Evolutionary conservation across 2,329 filamentous ascomycete genomes (phyloP).

Genomic region (Apiospora rasikravindrae): DNA sequence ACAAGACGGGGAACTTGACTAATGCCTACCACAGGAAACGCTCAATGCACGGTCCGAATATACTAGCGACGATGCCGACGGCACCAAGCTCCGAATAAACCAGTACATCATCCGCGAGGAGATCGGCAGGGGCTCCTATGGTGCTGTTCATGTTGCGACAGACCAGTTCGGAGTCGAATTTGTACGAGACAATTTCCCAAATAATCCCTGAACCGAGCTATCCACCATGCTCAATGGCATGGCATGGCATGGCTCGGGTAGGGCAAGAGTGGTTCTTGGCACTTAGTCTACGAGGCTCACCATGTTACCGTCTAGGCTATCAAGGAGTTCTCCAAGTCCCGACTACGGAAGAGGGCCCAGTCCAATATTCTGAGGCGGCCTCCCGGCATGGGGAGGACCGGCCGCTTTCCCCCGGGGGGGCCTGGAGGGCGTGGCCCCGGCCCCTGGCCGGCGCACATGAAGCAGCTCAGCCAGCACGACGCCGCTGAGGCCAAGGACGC

Average conservation of each 20-base stretch:
- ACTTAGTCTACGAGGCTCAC: slow-evolving; percentile 3
- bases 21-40: slow-evolving; percentile 69
- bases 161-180: slow-evolving; percentile 94
- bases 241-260: background rate
- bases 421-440: slow-evolving; percentile 28
- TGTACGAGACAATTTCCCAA: slow-evolving; percentile 56
- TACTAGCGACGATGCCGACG: slow-evolving; percentile 86
- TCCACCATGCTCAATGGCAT: background rate
- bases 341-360: slow-evolving; percentile 86
- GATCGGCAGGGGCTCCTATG: slow-evolving; percentile 96
- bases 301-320: slow-evolving; percentile 67
- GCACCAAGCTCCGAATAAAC: slow-evolving; percentile 87
- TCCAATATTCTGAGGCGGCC: slow-evolving; percentile 75
- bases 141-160: slow-evolving; percentile 85
- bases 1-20: slow-evolving; percentile 15
- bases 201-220: background rate
- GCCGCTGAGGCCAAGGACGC: slow-evolving; percentile 70
- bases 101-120: slow-evolving; percentile 94
- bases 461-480: slow-evolving; percentile 46
- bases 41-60: slow-evolving; percentile 89
- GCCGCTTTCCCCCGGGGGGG: slow-evolving; percentile 40
- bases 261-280: slow-evolving; percentile 7
- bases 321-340: slow-evolving; percentile 96
- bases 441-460: slow-evolving; percentile 34
- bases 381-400: slow-evolving; percentile 32